These are phyloP conservation scores for Platanus orientalis DNA, from an alignment of 164 flowering plant species.

Conservation along the genomic window DNA sequence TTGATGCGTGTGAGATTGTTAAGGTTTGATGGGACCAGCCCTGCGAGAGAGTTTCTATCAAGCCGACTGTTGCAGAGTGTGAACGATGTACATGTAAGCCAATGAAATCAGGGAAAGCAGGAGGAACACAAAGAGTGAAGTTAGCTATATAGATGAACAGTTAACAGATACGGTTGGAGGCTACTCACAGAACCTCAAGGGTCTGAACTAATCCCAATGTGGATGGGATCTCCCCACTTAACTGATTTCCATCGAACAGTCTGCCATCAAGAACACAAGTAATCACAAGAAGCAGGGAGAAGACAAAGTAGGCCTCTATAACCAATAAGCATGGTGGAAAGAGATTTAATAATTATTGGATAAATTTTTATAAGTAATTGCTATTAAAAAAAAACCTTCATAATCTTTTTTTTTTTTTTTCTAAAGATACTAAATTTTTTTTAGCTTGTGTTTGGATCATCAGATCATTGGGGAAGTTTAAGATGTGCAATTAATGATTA, in stretches of 20 bases:
- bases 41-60: background rate
- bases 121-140: background rate
- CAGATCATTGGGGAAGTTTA: too few relatives aligned
- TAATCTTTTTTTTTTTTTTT: too few relatives aligned
- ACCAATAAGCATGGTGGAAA: too few relatives aligned
- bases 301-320: too few relatives aligned
- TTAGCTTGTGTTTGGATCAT: too few relatives aligned
- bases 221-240: conserved; percentile 60
- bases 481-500: too few relatives aligned
- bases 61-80: background rate
- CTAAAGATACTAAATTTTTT: too few relatives aligned
- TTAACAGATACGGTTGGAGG: background rate
- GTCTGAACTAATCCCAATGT: conserved; percentile 60
- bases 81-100: background rate
- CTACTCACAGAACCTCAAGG: conserved; percentile 96
- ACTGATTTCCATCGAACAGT: conserved; percentile 73
- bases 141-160: background rate
- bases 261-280: conserved; percentile 30
- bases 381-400: too few relatives aligned
- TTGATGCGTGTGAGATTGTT: background rate
- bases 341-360: too few relatives aligned
- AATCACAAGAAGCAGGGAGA: background rate
- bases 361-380: too few relatives aligned
- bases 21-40: background rate
- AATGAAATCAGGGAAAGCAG: background rate